A percentile compares a stretch with the other conserved stretches of the same genome.
phyloP scores from a whole-genome alignment of 345 rosid genomes.

The Eutrema heterophyllum region DNA sequence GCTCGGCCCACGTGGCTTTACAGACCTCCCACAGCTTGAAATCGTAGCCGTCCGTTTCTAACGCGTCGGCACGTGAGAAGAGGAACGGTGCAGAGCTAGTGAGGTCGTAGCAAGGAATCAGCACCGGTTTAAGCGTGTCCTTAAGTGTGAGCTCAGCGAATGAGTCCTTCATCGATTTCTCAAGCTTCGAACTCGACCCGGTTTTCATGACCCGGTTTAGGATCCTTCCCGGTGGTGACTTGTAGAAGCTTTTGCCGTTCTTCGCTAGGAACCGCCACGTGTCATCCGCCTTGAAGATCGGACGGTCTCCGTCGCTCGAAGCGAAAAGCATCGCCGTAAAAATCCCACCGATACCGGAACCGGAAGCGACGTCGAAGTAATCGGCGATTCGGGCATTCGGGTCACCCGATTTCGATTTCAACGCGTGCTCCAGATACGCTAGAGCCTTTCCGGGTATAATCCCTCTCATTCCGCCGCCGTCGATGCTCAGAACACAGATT shows the following conservation, averaged over 20 bases:
- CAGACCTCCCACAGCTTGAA: conserved; percentile 90
- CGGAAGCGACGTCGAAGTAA: conserved; percentile 90
- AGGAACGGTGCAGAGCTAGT: conserved; percentile 84
- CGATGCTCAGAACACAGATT: conserved; percentile 76
- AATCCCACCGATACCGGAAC: conserved; percentile 84
- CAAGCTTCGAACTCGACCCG: conserved; percentile 47
- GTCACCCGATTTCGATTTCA: conserved; percentile 71
- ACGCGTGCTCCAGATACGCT: conserved; percentile 71
- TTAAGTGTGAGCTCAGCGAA: conserved; percentile 67
- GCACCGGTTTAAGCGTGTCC: conserved; percentile 84
- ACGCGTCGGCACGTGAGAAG: conserved; percentile 92
- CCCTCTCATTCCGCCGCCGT: conserved; percentile 93
- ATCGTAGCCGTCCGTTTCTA: conserved; percentile 82
- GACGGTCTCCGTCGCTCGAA: conserved; percentile 61
- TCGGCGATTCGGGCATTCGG: conserved; percentile 89
- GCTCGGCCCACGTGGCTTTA: conserved; percentile 81
- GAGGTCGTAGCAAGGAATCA: conserved; percentile 88
- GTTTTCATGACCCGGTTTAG: conserved; percentile 52
- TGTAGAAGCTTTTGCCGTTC: conserved; percentile 54
- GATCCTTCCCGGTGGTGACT: conserved; percentile 28
- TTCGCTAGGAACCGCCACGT: conserved; percentile 80
- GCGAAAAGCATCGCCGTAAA: conserved; percentile 94
- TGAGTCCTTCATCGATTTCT: conserved; percentile 64
- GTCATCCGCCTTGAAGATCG: conserved; percentile 77
- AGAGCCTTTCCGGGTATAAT: conserved; percentile 84